Evolutionary conservation across 1,284 basidiomycete species (phyloP).

Genomic region (Melampsora americana): DNA sequence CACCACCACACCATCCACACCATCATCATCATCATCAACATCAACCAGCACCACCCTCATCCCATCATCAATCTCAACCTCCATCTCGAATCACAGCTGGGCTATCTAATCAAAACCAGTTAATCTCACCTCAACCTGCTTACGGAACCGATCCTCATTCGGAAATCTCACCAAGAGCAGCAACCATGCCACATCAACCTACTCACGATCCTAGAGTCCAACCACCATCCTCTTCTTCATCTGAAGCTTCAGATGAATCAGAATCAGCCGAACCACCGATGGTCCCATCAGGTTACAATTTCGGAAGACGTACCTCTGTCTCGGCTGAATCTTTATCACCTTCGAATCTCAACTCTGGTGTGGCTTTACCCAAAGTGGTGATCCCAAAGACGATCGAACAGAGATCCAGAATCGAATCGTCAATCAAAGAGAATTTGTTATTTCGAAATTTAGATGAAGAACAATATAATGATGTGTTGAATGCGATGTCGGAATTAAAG

Average conservation of each 20-base stretch:
- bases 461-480: slow-evolving; percentile 84
- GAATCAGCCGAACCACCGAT: slow-evolving; percentile 55
- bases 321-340: slow-evolving; percentile 95
- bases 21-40: slow-evolving; percentile 18
- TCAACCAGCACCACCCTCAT: slow-evolving; percentile 28
- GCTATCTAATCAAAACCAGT: too few species aligned
- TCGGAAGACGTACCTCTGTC: slow-evolving; percentile 87
- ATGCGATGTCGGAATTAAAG: slow-evolving; percentile 88
- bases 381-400: slow-evolving; percentile 82
- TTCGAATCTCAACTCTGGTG: slow-evolving; percentile 59
- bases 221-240: slow-evolving; percentile 4
- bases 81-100: not conserved
- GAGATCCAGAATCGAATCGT: slow-evolving; percentile 76
- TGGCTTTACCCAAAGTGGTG: slow-evolving; percentile 56
- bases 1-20: slow-evolving; percentile 1
- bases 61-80: not conserved
- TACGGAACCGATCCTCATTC: too few species aligned
- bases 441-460: slow-evolving; percentile 96
- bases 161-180: slow-evolving; percentile 19
- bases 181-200: slow-evolving; percentile 46
- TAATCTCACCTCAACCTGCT: too few species aligned
- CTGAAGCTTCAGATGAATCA: slow-evolving; percentile 54
- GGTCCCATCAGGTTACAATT: slow-evolving; percentile 62
- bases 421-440: slow-evolving; percentile 84
- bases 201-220: slow-evolving; percentile 50